phyloP scores from a whole-genome alignment of 495 filamentous ascomycete species.

The Penicillium crystallinum region DNA sequence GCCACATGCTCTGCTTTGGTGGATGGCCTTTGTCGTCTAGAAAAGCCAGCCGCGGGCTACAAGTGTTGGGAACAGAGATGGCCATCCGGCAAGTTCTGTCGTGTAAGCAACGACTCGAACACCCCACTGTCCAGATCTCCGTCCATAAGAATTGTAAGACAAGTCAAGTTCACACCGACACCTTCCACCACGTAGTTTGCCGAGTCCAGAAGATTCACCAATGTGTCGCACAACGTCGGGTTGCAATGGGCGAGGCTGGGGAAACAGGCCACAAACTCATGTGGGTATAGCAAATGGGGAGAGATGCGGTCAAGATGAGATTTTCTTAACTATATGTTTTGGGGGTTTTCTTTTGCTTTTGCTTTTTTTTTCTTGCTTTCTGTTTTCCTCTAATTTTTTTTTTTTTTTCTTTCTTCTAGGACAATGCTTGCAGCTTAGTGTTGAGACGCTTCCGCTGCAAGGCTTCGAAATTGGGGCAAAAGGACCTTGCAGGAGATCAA shows the following conservation, averaged over 20 bases:
- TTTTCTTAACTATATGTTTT: neutral
- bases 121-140: conserved; percentile 28
- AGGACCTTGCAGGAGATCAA: conserved; percentile 26
- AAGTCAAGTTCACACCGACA: neutral
- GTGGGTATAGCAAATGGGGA: conserved; percentile 13
- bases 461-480: conserved; percentile 23
- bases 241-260: conserved; percentile 31
- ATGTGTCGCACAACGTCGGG: conserved; percentile 29
- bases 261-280: conserved; percentile 14
- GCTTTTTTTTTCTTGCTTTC: neutral
- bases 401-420: neutral
- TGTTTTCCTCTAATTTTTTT: neutral
- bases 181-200: neutral
- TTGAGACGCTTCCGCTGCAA: conserved; percentile 26
- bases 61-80: conserved; percentile 41
- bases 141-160: conserved; percentile 37
- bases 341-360: neutral
- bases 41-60: conserved; percentile 36
- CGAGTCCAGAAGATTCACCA: neutral
- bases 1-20: conserved; percentile 50
- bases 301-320: conserved; percentile 16
- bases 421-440: conserved; percentile 8
- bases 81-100: conserved; percentile 37
- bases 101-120: conserved; percentile 31
- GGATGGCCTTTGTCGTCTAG: conserved; percentile 33